Conservation (phyloP, 2,329 filamentous ascomycete species). For the Annulohypoxylon truncatum region DNA sequence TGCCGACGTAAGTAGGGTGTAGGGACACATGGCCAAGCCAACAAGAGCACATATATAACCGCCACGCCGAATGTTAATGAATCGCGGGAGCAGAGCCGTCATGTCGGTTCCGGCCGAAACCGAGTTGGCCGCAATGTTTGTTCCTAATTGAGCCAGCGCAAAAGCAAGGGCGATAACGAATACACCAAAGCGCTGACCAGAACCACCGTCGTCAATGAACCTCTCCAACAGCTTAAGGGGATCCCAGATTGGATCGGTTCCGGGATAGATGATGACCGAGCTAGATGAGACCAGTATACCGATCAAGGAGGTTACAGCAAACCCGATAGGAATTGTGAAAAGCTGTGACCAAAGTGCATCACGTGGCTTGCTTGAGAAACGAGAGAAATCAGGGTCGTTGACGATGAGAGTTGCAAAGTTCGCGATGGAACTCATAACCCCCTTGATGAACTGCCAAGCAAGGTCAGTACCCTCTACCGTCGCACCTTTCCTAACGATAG, state of each 20-base stretch:
- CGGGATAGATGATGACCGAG: constrained; percentile 73
- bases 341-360: constrained; percentile 87
- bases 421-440: constrained; percentile 88
- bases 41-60: constrained; percentile 85
- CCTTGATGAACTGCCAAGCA: constrained; percentile 84
- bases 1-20: constrained; percentile 77
- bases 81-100: constrained; percentile 82
- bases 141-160: constrained; percentile 83
- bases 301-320: constrained; percentile 85
- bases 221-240: constrained; percentile 73
- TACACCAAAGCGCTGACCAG: constrained; percentile 77
- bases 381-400: constrained; percentile 85
- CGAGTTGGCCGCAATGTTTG: constrained; percentile 88
- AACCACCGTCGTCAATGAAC: constrained; percentile 76
- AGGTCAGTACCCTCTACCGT: constrained; percentile 73
- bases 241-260: constrained; percentile 75
- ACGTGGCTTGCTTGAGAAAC: constrained; percentile 80
- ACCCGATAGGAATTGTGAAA: constrained; percentile 76
- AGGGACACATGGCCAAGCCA: constrained; percentile 88
- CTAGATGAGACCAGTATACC: constrained; percentile 82
- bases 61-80: constrained; percentile 85
- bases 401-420: constrained; percentile 91
- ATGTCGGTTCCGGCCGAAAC: constrained; percentile 86
- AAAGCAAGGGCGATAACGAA: constrained; percentile 79
- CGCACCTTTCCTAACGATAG: constrained; percentile 78